Percentiles rank a stretch among this genome's conserved stretches.
Conservation (phyloP, 192 early-diverging fungal species). For the Phlyctochytrium arcticum region DNA sequence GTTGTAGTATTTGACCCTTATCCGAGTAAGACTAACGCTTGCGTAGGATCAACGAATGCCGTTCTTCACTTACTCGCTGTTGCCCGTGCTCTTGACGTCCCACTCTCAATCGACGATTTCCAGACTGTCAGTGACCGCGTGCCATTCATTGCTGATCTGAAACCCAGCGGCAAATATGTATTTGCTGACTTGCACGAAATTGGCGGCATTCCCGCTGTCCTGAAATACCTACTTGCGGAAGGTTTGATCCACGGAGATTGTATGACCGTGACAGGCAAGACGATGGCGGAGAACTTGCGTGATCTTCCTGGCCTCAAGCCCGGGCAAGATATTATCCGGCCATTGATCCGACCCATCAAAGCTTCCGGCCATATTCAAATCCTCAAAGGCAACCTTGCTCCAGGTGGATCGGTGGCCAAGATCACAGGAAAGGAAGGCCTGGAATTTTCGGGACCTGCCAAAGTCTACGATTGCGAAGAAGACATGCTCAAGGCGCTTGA, state of each 20-base stretch:
- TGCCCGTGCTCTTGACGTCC: slow-evolving; percentile 76
- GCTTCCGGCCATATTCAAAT: slow-evolving; percentile 91
- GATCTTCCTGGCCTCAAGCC: slow-evolving; percentile 68
- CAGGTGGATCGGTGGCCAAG: slow-evolving; percentile 95
- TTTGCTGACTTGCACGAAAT: slow-evolving; percentile 94
- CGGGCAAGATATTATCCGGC: slow-evolving; percentile 84
- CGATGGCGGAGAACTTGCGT: slow-evolving; percentile 87
- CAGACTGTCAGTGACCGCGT: slow-evolving; percentile 83
- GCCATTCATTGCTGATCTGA: slow-evolving; percentile 96
- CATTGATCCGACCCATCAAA: slow-evolving; percentile 87
- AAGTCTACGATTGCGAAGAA: slow-evolving; percentile 89
- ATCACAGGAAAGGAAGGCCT: slow-evolving; percentile 99
- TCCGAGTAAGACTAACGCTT: neutral
- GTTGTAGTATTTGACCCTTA: neutral
- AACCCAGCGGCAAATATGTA: slow-evolving; percentile 97
- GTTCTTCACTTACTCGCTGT: slow-evolving; percentile 93
- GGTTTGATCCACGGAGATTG: slow-evolving; percentile 81
- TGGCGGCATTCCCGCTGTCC: slow-evolving; percentile 91
- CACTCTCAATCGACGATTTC: slow-evolving; percentile 91
- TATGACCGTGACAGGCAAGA: slow-evolving; percentile 97
- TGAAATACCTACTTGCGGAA: slow-evolving; percentile 89
- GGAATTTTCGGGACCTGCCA: slow-evolving; percentile 79
- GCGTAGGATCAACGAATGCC: slow-evolving; percentile 85
- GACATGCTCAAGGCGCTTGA: slow-evolving; percentile 89
- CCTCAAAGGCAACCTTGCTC: slow-evolving; percentile 89